These are phyloP conservation scores for Cryphonectria japonica DNA, from an alignment of 2,329 filamentous ascomycete species.

Conservation along the genomic window DNA sequence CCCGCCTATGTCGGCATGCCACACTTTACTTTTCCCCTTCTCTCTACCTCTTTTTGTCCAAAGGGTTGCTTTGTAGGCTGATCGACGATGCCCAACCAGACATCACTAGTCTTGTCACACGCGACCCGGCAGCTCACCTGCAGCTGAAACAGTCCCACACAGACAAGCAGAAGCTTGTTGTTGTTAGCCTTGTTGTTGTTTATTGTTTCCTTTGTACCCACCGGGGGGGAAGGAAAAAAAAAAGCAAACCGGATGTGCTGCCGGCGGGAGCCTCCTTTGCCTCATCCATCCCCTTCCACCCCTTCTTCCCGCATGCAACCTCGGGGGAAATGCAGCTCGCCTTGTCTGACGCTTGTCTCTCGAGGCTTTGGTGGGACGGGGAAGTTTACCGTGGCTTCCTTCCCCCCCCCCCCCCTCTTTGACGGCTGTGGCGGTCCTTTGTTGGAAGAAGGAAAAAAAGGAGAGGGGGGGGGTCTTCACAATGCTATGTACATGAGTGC, in stretches of 20 bases:
- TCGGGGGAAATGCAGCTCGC: conserved; percentile 15
- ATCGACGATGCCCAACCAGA: neutral
- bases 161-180: neutral
- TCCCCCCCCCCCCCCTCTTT: neutral
- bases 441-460: neutral
- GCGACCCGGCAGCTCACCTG: neutral
- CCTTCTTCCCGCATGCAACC: conserved; percentile 1
- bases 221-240: too few relatives aligned
- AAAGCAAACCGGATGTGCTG: conserved; percentile 4
- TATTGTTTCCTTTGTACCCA: neutral
- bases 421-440: neutral
- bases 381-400: neutral
- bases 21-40: neutral
- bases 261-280: conserved; percentile 11
- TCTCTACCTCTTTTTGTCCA: neutral
- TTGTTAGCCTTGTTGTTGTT: neutral
- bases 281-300: neutral
- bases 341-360: conserved; percentile 12
- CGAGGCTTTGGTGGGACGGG: neutral
- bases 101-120: neutral
- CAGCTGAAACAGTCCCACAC: conserved; percentile 23
- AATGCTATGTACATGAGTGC: neutral
- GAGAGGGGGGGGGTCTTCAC: neutral
- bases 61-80: neutral
- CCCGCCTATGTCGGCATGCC: neutral